These are phyloP conservation scores for Candolleomyces efflorescens DNA, from an alignment of 768 basidiomycete genomes.

Conservation along the genomic window DNA sequence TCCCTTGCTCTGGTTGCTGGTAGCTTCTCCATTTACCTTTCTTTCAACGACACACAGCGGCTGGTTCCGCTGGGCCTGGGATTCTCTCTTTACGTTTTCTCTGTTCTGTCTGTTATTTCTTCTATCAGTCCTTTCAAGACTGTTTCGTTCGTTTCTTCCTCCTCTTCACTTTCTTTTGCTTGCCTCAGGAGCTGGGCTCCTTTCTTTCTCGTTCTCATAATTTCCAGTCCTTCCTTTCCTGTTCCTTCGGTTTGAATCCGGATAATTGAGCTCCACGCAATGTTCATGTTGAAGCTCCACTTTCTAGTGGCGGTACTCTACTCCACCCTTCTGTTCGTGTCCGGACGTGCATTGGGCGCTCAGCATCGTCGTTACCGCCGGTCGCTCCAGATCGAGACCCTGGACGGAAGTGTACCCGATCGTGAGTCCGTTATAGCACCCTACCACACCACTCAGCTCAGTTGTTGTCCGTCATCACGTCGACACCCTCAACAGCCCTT, in stretches of 20 bases:
- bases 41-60: background rate
- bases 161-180: conserved; percentile 5
- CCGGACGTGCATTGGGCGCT: background rate
- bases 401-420: background rate
- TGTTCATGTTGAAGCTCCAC: no score
- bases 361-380: no score
- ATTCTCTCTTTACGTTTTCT: background rate
- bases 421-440: background rate
- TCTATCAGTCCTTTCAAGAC: background rate
- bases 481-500: conserved; percentile 5
- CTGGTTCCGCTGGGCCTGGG: no score
- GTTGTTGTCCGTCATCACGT: background rate
- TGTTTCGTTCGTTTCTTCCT: background rate
- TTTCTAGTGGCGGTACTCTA: no score
- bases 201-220: background rate
- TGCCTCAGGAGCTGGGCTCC: conserved; percentile 2
- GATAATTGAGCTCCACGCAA: no score
- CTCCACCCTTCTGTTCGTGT: background rate
- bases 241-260: no score
- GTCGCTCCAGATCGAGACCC: background rate
- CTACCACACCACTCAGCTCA: background rate
- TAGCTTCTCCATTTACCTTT: background rate
- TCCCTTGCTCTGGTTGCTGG: background rate
- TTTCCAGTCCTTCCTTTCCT: no score
- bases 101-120: background rate